Percentiles rank a stretch among this genome's conserved stretches.
Evolutionary conservation across 1,284 basidiomycete genomes (phyloP).

Genomic region (Cutaneotrichosporon dermatis): DNA sequence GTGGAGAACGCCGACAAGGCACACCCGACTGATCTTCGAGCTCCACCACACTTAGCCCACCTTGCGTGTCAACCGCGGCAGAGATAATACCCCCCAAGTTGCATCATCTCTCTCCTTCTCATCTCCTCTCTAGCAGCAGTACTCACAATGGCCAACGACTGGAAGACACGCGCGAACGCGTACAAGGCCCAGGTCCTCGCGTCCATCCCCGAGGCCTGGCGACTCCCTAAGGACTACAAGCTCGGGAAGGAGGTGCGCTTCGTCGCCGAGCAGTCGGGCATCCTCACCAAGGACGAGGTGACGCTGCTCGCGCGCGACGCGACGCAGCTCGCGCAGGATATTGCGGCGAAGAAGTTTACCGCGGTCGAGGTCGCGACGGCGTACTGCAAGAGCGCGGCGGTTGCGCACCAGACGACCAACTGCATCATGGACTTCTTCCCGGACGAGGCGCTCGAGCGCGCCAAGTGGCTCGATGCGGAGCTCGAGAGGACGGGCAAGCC

Average conservation of each 20-base stretch:
- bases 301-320: slow-evolving; percentile 39
- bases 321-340: slow-evolving; percentile 33
- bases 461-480: slow-evolving; percentile 58
- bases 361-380: slow-evolving; percentile 32
- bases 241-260: slow-evolving; percentile 9
- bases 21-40: too few relatives aligned
- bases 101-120: too few relatives aligned
- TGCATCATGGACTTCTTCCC: slow-evolving; percentile 67
- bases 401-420: slow-evolving; percentile 53
- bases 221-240: slow-evolving; percentile 2
- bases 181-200: slow-evolving; percentile 10
- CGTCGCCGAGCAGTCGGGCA: slow-evolving; percentile 15
- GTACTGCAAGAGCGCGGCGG: slow-evolving; percentile 26
- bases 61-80: too few relatives aligned
- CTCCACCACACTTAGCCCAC: too few relatives aligned
- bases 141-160: slow-evolving; percentile 13
- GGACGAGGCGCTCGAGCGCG: slow-evolving; percentile 58
- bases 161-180: slow-evolving; percentile 10
- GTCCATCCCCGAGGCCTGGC: slow-evolving; percentile 17
- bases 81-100: too few relatives aligned
- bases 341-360: slow-evolving; percentile 29
- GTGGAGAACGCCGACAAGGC: too few relatives aligned
- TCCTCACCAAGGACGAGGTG: slow-evolving; percentile 25
- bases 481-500: slow-evolving; percentile 53
- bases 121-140: neutral